Conservation (phyloP, 2,329 filamentous ascomycete genomes). For the Fonsecaea pedrosoi region DNA sequence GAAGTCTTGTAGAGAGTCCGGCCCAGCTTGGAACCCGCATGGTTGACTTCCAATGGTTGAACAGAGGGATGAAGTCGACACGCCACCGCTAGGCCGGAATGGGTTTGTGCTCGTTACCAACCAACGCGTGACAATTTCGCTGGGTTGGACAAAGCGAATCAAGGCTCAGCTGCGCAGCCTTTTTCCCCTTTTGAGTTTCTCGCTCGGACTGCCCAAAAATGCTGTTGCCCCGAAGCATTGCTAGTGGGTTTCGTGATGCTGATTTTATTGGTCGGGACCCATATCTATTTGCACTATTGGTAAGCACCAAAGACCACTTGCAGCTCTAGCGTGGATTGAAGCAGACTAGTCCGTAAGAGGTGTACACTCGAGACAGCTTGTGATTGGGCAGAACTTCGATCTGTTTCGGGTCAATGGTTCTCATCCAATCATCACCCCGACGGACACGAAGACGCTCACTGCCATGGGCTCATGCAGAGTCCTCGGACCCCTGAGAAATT, state of each 20-base stretch:
- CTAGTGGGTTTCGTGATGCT: background rate
- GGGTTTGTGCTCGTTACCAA: conserved; percentile 11
- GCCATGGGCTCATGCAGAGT: background rate
- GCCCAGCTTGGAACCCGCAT: background rate
- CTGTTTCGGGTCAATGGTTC: conserved; percentile 22
- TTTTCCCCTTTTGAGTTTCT: conserved; percentile 14
- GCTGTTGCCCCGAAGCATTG: conserved; percentile 16
- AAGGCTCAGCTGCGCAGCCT: background rate
- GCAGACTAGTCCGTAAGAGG: background rate
- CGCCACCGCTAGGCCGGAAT: conserved; percentile 5
- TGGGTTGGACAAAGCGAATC: conserved; percentile 3
- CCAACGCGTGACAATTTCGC: background rate
- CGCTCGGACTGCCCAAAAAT: conserved; percentile 15
- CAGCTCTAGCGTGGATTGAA: background rate
- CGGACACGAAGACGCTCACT: background rate
- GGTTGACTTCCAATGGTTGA: conserved; percentile 11
- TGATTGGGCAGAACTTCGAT: conserved; percentile 15
- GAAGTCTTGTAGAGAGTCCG: background rate
- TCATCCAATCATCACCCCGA: conserved; percentile 11
- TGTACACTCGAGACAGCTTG: background rate
- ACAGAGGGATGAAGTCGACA: conserved; percentile 8
- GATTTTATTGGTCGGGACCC: background rate
- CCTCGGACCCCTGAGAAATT: conserved; percentile 10
- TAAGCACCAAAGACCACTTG: conserved; percentile 13
- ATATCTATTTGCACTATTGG: conserved; percentile 4